These are phyloP conservation scores for Spirogloea muscicola DNA, from an alignment of 139 green algal species.

Conservation along the genomic window DNA sequence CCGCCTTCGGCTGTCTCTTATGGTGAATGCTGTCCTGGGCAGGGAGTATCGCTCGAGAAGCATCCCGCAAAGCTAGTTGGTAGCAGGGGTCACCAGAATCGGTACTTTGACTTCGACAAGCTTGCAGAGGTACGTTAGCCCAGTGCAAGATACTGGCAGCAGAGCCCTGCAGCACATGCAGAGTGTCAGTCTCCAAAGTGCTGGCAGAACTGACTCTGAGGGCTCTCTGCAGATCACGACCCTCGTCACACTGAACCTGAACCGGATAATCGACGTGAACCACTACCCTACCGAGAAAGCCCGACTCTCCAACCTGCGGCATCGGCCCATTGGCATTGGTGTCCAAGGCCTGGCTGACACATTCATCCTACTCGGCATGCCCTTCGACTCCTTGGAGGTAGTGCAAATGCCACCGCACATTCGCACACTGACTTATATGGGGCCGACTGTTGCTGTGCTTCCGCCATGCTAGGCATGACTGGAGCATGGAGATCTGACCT, in stretches of 20 bases:
- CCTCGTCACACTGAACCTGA: constrained; percentile 84
- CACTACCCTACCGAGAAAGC: constrained; percentile 91
- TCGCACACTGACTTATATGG: too few species aligned
- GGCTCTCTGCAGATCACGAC: constrained; percentile 53
- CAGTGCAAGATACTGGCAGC: too few species aligned
- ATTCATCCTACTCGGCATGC: constrained; percentile 94
- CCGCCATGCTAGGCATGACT: too few species aligned
- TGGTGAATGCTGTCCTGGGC: too few species aligned
- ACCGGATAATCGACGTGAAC: constrained; percentile 99
- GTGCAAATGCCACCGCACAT: too few species aligned
- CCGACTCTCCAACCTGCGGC: constrained; percentile 81
- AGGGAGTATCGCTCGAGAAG: neutral
- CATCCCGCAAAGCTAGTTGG: constrained; percentile 73
- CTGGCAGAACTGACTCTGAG: too few species aligned
- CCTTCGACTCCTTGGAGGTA: constrained; percentile 81
- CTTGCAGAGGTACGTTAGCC: constrained; percentile 39
- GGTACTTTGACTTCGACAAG: constrained; percentile 57
- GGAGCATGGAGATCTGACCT: too few species aligned
- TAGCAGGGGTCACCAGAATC: constrained; percentile 64
- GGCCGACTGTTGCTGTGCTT: too few species aligned
- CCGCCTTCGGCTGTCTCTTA: too few species aligned
- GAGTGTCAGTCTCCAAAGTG: too few species aligned
- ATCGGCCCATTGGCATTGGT: constrained; percentile 94
- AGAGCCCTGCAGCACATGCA: too few species aligned
- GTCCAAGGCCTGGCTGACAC: constrained; percentile 92